A percentile compares a stretch with the other conserved stretches of the same genome.
phyloP scores from a whole-genome alignment of 1,284 basidiomycete species.

The Volvariella surrecta region DNA sequence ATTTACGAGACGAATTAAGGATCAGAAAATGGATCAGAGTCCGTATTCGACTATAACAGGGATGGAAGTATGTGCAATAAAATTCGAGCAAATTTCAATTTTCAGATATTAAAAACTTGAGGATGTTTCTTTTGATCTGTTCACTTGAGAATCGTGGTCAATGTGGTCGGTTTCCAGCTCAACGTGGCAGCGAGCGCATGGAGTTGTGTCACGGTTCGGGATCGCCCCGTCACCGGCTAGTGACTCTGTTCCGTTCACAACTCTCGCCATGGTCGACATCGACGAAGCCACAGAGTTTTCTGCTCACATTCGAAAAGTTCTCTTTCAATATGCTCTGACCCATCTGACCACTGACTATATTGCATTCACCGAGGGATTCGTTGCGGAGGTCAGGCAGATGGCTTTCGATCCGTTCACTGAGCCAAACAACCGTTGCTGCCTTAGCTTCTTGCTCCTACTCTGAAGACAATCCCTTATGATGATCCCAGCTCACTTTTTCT shows the following conservation, averaged over 20 bases:
- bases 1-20: constrained; percentile 32
- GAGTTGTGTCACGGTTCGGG: too few relatives aligned
- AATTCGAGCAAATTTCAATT: too few relatives aligned
- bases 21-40: constrained; percentile 21
- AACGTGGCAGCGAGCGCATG: too few relatives aligned
- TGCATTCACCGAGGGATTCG: constrained; percentile 40
- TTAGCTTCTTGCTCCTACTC: constrained; percentile 35
- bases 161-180: too few relatives aligned
- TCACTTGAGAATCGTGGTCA: too few relatives aligned
- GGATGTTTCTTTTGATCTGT: too few relatives aligned
- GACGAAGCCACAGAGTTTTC: constrained; percentile 19
- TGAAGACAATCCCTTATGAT: constrained; percentile 32
- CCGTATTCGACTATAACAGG: too few relatives aligned
- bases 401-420: neutral
- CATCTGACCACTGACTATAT: constrained; percentile 49
- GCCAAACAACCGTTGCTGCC: neutral
- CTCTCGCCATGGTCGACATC: neutral
- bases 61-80: too few relatives aligned
- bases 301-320: constrained; percentile 41
- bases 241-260: too few relatives aligned
- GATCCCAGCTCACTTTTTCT: constrained; percentile 33
- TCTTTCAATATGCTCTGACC: constrained; percentile 43
- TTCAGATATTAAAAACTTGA: too few relatives aligned
- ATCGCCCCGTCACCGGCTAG: too few relatives aligned
- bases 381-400: constrained; percentile 31